phyloP scores from a whole-genome alignment of 345 rosid species.

The Euphorbia pulcherrima region DNA sequence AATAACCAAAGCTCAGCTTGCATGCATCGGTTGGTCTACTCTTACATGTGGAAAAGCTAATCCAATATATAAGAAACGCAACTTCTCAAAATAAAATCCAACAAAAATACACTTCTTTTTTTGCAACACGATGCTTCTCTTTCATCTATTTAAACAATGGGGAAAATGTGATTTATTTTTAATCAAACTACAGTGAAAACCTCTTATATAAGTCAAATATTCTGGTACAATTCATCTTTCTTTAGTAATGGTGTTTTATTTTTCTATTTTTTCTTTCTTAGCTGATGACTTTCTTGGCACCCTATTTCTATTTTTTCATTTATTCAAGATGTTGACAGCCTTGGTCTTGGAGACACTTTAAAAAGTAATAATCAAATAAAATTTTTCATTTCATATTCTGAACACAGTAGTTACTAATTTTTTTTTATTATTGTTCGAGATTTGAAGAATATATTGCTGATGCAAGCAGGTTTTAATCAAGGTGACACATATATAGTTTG shows the following conservation, averaged over 20 bases:
- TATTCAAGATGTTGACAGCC: constrained; percentile 14
- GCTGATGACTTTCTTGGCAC: constrained; percentile 10
- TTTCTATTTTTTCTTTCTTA: not conserved
- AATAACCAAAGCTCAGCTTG: too few species aligned
- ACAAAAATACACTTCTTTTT: too few species aligned
- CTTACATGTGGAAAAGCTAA: not conserved
- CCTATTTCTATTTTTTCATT: not conserved
- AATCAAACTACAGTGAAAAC: not conserved
- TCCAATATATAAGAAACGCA: not conserved
- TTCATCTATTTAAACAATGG: constrained; percentile 7
- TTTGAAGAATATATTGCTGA: constrained; percentile 15
- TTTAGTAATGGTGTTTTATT: too few species aligned
- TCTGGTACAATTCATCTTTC: constrained; percentile 8
- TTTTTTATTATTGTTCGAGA: not conserved
- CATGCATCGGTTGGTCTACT: too few species aligned
- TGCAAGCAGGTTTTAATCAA: constrained; percentile 1
- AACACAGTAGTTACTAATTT: not conserved
- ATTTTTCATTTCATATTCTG: not conserved
- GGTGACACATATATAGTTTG: not conserved
- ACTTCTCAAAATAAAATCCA: not conserved
- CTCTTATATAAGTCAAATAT: constrained; percentile 18
- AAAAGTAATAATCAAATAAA: not conserved
- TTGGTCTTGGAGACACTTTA: not conserved
- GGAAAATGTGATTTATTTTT: constrained; percentile 1
- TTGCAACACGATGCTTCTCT: constrained; percentile 2